Evolutionary conservation across 1,284 basidiomycete genomes (phyloP).

Genomic region (Anthracocystis panici-leucophaei): DNA sequence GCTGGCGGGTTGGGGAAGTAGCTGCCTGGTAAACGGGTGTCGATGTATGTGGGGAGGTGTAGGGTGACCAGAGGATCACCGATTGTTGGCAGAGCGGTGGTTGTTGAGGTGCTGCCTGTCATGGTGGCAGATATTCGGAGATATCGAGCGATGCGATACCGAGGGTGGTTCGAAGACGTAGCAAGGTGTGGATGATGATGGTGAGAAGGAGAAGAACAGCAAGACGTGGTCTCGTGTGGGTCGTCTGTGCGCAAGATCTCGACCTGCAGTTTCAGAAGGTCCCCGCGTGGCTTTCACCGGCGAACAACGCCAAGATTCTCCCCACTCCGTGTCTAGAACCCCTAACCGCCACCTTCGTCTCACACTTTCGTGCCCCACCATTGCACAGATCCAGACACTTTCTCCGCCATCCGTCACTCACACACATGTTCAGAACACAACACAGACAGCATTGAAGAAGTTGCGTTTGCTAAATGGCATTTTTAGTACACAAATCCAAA

Average conservation of each 20-base stretch:
- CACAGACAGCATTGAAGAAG: too few relatives aligned
- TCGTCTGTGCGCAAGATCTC: neutral
- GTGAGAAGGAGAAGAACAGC: neutral
- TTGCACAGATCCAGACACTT: too few relatives aligned
- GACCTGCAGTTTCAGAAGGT: neutral
- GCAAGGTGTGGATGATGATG: constrained; percentile 4
- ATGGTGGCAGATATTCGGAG: neutral
- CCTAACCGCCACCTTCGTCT: too few relatives aligned
- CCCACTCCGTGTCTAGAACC: too few relatives aligned
- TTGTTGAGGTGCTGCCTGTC: neutral
- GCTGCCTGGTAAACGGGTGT: constrained; percentile 19
- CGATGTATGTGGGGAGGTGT: constrained; percentile 30
- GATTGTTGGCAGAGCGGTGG: neutral
- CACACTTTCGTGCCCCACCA: too few relatives aligned
- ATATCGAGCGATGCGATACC: neutral
- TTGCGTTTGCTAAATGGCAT: neutral
- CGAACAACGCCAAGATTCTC: neutral
- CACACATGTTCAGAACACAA: too few relatives aligned
- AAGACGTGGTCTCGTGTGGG: neutral
- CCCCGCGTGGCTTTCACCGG: constrained; percentile 7
- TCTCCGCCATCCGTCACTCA: too few relatives aligned
- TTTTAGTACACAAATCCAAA: neutral
- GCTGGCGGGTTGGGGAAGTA: constrained; percentile 34
- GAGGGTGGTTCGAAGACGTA: neutral
- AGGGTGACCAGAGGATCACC: constrained; percentile 17